A percentile compares a stretch with the other conserved stretches of the same genome.
These are phyloP conservation scores for Ascoidea rubescens DNA, from an alignment of 805 yeast genomes.

Conservation along the genomic window DNA sequence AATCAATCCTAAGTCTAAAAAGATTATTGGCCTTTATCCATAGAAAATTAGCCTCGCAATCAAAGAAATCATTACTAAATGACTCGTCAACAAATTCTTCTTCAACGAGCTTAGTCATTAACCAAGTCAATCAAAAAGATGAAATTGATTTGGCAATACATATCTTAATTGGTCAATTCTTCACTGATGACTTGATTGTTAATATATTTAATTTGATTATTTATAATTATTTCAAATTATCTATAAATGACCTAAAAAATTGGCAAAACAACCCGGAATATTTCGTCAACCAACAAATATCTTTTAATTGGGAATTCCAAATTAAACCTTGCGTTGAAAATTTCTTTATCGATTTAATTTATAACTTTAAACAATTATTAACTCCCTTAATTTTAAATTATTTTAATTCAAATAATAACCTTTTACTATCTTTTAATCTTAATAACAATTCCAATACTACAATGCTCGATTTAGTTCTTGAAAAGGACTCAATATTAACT, in stretches of 20 bases:
- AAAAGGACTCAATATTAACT: slow-evolving; percentile 66
- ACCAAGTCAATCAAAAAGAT: slow-evolving; percentile 44
- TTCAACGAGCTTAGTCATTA: not conserved
- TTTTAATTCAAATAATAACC: slow-evolving; percentile 26
- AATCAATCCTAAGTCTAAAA: slow-evolving; percentile 13
- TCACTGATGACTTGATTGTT: slow-evolving; percentile 41
- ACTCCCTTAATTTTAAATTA: slow-evolving; percentile 43
- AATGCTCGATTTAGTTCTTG: no score
- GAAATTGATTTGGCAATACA: slow-evolving; percentile 48
- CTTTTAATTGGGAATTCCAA: slow-evolving; percentile 70
- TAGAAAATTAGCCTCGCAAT: no score
- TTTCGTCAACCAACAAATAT: slow-evolving; percentile 74
- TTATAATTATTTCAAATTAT: slow-evolving; percentile 57
- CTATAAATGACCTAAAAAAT: slow-evolving; percentile 62
- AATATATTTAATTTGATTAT: slow-evolving; percentile 55
- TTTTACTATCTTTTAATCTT: no score
- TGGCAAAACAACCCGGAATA: slow-evolving; percentile 89
- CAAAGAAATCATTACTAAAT: no score
- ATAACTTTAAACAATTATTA: slow-evolving; percentile 42
- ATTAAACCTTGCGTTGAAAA: slow-evolving; percentile 80
- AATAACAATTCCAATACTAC: no score
- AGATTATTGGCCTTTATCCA: not conserved
- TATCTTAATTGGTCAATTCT: slow-evolving; percentile 34
- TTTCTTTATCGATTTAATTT: slow-evolving; percentile 62
- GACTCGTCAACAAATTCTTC: not conserved